A percentile compares a stretch with the other conserved stretches of the same genome.
Conservation (phyloP, 805 yeast species). For the Candida rishiriensis region DNA sequence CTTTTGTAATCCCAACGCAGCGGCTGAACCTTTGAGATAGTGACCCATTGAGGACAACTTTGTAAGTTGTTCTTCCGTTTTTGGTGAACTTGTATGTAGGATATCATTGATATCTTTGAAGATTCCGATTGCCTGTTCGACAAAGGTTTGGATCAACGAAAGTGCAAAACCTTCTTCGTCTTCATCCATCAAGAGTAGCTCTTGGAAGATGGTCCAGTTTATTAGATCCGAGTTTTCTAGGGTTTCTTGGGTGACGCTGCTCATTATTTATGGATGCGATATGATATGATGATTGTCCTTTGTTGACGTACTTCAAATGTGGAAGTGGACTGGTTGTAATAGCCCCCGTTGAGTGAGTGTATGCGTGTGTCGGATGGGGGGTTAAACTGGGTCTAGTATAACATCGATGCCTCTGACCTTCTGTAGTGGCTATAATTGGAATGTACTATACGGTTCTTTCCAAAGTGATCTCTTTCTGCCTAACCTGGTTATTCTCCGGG, state of each 20-base stretch:
- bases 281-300: too few species aligned
- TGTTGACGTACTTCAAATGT: too few species aligned
- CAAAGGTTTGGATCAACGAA: slow-evolving; percentile 74
- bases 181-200: slow-evolving; percentile 91
- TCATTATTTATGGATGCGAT: too few species aligned
- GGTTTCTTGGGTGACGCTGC: slow-evolving; percentile 23
- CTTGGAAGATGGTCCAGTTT: slow-evolving; percentile 85
- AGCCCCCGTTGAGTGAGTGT: too few species aligned
- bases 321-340: too few species aligned
- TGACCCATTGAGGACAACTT: slow-evolving; percentile 79
- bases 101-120: slow-evolving; percentile 64
- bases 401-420: too few species aligned
- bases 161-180: slow-evolving; percentile 89
- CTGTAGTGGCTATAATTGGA: too few species aligned
- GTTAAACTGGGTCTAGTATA: too few species aligned
- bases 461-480: too few species aligned
- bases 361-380: too few species aligned
- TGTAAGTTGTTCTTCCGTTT: slow-evolving; percentile 40
- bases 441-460: too few species aligned
- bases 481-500: too few species aligned
- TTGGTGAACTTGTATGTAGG: slow-evolving; percentile 23
- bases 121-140: slow-evolving; percentile 83
- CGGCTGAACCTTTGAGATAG: slow-evolving; percentile 91
- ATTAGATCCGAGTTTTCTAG: slow-evolving; percentile 57
- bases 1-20: slow-evolving; percentile 80